Evolutionary conservation across 441 rosid genomes (phyloP).

Genomic region (Syzygium syzygioides): DNA sequence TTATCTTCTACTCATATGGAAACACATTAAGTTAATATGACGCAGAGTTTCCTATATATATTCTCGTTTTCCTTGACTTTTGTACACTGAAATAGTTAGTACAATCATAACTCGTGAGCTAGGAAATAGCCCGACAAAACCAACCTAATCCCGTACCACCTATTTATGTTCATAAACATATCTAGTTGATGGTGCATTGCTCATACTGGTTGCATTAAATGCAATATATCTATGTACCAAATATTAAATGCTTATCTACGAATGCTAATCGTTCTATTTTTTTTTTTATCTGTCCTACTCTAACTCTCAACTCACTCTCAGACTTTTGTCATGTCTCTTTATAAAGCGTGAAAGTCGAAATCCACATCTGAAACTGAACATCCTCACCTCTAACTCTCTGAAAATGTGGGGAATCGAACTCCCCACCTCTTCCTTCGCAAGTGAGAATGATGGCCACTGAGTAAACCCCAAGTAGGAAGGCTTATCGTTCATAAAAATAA

Average conservation of each 20-base stretch:
- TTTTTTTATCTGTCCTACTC: no score
- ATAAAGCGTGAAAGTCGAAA: no score
- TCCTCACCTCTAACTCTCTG: no score
- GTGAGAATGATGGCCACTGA: no score
- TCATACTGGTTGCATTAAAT: not conserved
- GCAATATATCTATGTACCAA: not conserved
- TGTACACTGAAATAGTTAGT: not conserved
- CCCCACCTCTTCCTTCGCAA: no score
- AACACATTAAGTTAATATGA: not conserved
- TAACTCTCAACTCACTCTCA: no score
- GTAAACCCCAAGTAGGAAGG: no score
- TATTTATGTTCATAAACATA: not conserved
- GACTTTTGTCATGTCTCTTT: no score
- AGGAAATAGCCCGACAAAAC: not conserved
- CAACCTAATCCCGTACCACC: not conserved
- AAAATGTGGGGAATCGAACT: no score
- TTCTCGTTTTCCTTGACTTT: not conserved
- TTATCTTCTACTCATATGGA: not conserved
- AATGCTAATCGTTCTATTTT: not conserved
- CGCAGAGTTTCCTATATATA: not conserved
- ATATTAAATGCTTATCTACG: not conserved
- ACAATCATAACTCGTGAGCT: not conserved
- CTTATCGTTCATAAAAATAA: no score
- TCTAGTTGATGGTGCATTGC: not conserved
- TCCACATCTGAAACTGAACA: no score